Evolutionary conservation across 2,329 filamentous ascomycete species (phyloP).

Genomic region (Paecilomyces variotii): DNA sequence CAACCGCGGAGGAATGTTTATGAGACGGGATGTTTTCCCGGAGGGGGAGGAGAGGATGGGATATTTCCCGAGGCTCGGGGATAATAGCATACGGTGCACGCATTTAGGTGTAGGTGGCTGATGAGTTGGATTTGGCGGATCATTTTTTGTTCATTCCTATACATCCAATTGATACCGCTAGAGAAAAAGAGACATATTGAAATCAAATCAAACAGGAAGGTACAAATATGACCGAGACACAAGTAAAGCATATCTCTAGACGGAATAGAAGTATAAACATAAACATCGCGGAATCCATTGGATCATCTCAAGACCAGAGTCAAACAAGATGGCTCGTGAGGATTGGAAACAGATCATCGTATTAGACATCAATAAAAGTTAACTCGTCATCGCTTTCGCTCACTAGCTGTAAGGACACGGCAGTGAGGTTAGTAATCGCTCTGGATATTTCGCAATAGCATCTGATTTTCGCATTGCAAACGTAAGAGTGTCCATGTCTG

Average conservation of each 20-base stretch:
- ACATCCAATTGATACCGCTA: not conserved
- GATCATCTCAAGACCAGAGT: not conserved
- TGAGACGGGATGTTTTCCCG: no score
- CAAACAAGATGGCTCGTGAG: not conserved
- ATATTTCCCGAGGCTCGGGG: not conserved
- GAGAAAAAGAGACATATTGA: not conserved
- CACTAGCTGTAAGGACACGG: not conserved
- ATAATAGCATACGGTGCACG: no score
- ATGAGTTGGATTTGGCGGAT: not conserved
- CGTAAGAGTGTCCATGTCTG: not conserved
- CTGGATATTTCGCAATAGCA: not conserved
- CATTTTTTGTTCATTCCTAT: not conserved
- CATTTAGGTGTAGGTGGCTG: not conserved
- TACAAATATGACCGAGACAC: not conserved
- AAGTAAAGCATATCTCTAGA: not conserved
- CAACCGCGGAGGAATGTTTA: no score
- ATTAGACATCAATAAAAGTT: not conserved
- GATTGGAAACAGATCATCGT: not conserved
- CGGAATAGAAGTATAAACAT: not conserved
- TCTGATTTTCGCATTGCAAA: not conserved
- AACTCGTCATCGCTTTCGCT: not conserved
- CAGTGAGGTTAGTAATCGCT: not conserved
- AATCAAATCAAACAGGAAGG: not conserved
- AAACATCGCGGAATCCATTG: not conserved
- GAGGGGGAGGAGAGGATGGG: no score